phyloP scores from a whole-genome alignment of 1,284 basidiomycete genomes.

The Lignosus rhinocerotis region DNA sequence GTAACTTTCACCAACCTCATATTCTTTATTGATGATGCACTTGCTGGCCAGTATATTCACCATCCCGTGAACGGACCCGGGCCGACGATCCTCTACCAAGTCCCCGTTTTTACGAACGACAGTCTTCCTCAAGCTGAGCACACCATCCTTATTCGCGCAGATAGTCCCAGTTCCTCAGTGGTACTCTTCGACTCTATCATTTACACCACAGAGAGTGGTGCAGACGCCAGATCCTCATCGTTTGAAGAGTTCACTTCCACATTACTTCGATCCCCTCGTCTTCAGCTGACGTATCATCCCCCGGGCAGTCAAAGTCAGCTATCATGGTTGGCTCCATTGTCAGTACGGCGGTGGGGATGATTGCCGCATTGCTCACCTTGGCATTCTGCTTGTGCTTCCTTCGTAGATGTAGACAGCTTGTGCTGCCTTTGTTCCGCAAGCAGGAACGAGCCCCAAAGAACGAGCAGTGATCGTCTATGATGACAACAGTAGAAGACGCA shows the following conservation, averaged over 20 bases:
- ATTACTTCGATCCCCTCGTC: not conserved
- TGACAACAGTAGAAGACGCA: not conserved
- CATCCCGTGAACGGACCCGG: not conserved
- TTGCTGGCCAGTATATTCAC: not conserved
- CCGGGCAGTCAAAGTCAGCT: not conserved
- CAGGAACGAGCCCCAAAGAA: not conserved
- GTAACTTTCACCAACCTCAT: not conserved
- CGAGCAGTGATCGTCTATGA: not conserved
- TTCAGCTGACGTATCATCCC: not conserved
- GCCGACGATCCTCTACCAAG: not conserved
- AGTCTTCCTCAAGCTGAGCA: not conserved
- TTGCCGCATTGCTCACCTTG: not conserved
- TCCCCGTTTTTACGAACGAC: not conserved
- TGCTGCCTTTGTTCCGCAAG: not conserved
- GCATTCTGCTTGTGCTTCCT: not conserved
- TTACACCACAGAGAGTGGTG: not conserved
- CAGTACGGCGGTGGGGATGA: conserved; percentile 1
- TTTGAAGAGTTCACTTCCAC: no score
- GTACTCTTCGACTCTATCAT: not conserved
- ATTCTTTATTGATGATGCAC: not conserved
- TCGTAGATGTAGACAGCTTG: not conserved
- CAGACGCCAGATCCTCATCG: no score
- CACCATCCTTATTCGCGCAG: not conserved
- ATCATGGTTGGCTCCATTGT: not conserved
- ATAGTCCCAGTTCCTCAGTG: not conserved